Base-by-base conservation (phyloP, 805 yeast genomes). In the Yamadazyma sp. region DNA sequence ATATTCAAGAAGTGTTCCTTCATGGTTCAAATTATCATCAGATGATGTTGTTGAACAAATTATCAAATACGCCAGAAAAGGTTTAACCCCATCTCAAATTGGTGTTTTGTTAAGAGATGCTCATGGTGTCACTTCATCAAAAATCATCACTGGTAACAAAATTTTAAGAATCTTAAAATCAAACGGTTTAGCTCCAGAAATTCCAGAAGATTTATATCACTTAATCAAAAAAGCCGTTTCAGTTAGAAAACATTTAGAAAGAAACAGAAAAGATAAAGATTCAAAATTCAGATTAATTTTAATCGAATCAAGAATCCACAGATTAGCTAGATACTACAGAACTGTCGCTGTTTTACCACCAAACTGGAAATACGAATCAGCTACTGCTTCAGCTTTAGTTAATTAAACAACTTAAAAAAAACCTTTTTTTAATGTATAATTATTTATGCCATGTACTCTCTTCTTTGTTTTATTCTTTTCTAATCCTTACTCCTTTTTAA, bases 201-300 rank as follows among this genome's bases (percentile, higher is more conserved):
- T 93, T 66, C 99, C 99, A 75, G 99, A 93, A 82, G 99, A 93
- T 73, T 84, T 93, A 65, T 93, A 93, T 93, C 89, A 76, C 77
- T 84, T 93, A 76, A 93, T 93, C 70, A 93, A 91, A 88, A 93
- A 93, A 84, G 99, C 99, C 69, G 98, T 93, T 65, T 67, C 97
- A 56, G 96, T 94, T 74, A 93, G 99, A 88, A 93, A 93, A 86
- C 99, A 93, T 78, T 84, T 93, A 70, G 99, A 93, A 80, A 86
- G 94, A 78, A 93, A 93, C 97, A 89, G 99, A 86, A 93, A 93
- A 84, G 99, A 93, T 79, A 91, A 93, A 83, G 99, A 93, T 78
- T 93, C 98, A 61, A 93, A 93, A 80, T 93, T 93, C 95, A 87
- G 99, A 84, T 87, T 93, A 69, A 93, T 93, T 93, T 84, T 93